These are phyloP conservation scores for Leccinum subgranulosum DNA, from an alignment of 768 basidiomycete species.

Conservation along the genomic window DNA sequence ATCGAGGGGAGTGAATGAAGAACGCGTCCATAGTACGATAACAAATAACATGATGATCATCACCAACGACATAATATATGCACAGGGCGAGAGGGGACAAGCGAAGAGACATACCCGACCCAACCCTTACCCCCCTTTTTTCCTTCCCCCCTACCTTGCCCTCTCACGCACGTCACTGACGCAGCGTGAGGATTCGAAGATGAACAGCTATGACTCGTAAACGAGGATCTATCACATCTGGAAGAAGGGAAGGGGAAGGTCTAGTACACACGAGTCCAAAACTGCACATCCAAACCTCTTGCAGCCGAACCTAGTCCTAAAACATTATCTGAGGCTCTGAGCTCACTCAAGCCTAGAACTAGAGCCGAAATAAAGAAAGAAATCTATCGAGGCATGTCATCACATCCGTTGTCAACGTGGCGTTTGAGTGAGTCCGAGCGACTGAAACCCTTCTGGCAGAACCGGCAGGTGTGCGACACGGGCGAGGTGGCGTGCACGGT, in stretches of 20 bases:
- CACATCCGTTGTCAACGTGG: conserved; percentile 80
- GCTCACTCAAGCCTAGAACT: not conserved
- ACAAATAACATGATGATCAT: conserved; percentile 2
- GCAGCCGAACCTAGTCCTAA: conserved; percentile 9
- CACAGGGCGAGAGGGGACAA: conserved; percentile 1
- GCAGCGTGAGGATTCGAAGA: conserved; percentile 8
- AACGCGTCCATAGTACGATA: conserved; percentile 1
- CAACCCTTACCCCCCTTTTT: not conserved
- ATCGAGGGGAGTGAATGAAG: not conserved
- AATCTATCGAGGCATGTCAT: conserved; percentile 49
- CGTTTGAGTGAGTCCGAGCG: conserved; percentile 78
- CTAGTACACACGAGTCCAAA: conserved; percentile 8
- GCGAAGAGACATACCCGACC: not conserved
- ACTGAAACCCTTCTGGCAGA: conserved; percentile 77
- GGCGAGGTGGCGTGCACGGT: conserved; percentile 68
- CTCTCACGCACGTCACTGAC: not conserved
- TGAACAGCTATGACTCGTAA: conserved; percentile 15
- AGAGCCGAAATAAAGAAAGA: not conserved
- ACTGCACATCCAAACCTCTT: conserved; percentile 11
- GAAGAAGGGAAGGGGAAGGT: not conserved
- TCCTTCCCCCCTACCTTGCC: not conserved
- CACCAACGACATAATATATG: conserved; percentile 1
- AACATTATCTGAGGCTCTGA: conserved; percentile 16
- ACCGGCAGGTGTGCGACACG: conserved; percentile 65
- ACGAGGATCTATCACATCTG: conserved; percentile 14